Evolutionary conservation across 2,329 filamentous ascomycete species (phyloP).

Genomic region (Scytalidium lignicola): DNA sequence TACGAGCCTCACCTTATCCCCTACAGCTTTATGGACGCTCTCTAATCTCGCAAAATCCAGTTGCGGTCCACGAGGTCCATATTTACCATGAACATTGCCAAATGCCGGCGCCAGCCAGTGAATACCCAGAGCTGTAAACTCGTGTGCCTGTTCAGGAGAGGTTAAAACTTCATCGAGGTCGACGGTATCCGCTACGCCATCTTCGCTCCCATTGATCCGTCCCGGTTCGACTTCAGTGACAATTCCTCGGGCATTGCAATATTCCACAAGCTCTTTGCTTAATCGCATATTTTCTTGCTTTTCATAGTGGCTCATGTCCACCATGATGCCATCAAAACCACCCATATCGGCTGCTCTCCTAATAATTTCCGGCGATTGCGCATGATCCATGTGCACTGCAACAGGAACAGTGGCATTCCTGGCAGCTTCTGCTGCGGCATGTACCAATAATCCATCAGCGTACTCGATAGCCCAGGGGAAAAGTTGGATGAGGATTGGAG

Average conservation of each 20-base stretch:
- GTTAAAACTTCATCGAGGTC: conserved; percentile 42
- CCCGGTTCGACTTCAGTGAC: conserved; percentile 66
- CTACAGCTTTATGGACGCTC: neutral
- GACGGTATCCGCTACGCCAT: conserved; percentile 5
- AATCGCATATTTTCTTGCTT: conserved; percentile 60
- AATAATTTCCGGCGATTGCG: conserved; percentile 59
- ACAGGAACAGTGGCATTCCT: conserved; percentile 54
- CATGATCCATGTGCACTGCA: conserved; percentile 62
- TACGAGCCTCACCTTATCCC: neutral
- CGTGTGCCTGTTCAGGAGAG: conserved; percentile 58
- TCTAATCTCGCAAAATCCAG: conserved; percentile 47
- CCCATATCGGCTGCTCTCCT: conserved; percentile 41
- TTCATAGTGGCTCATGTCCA: conserved; percentile 69
- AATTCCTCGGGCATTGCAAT: conserved; percentile 58
- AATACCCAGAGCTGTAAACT: conserved; percentile 67
- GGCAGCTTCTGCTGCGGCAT: conserved; percentile 50
- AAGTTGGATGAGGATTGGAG: conserved; percentile 66
- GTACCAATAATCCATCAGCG: conserved; percentile 50
- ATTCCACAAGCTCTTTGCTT: conserved; percentile 57
- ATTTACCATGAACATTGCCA: conserved; percentile 72
- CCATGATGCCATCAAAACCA: conserved; percentile 66
- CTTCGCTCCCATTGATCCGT: conserved; percentile 26
- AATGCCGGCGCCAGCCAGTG: conserved; percentile 72
- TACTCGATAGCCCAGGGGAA: conserved; percentile 72
- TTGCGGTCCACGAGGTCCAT: conserved; percentile 59